Percentiles rank a stretch among this genome's conserved stretches.
Evolutionary conservation across 768 basidiomycete genomes (phyloP).

Genomic region (Kwoniella botswanensis): DNA sequence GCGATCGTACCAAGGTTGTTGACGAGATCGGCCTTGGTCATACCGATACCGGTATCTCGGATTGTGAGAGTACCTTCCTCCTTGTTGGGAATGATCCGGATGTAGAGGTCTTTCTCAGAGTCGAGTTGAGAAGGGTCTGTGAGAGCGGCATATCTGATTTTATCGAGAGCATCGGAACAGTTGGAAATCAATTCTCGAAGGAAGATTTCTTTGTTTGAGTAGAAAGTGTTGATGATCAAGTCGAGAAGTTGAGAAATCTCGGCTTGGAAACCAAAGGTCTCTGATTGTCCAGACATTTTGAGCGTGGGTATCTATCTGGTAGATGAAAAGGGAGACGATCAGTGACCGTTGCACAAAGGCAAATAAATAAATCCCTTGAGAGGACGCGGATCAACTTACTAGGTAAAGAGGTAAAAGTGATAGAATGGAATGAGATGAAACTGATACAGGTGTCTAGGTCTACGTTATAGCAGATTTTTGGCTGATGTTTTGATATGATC

Average conservation of each 20-base stretch:
- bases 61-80: conserved; percentile 89
- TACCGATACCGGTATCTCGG: conserved; percentile 96
- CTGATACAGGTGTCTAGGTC: conserved; percentile 16
- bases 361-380: neutral
- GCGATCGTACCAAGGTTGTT: conserved; percentile 79
- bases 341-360: neutral
- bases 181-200: conserved; percentile 95
- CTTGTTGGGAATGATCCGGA: conserved; percentile 93
- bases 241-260: conserved; percentile 99
- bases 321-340: neutral
- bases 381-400: too few relatives aligned
- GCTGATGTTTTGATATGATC: neutral
- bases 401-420: neutral
- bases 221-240: conserved; percentile 99
- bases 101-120: conserved; percentile 86
- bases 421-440: neutral
- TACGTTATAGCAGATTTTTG: conserved; percentile 14
- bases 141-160: conserved; percentile 94
- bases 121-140: conserved; percentile 92
- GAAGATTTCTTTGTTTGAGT: conserved; percentile 99
- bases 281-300: conserved; percentile 48
- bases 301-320: conserved; percentile 4
- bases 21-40: conserved; percentile 99
- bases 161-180: conserved; percentile 96
- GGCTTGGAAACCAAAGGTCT: conserved; percentile 70